Conservation (phyloP, 2,329 filamentous ascomycete genomes). For the Graphilbum sp. region DNA sequence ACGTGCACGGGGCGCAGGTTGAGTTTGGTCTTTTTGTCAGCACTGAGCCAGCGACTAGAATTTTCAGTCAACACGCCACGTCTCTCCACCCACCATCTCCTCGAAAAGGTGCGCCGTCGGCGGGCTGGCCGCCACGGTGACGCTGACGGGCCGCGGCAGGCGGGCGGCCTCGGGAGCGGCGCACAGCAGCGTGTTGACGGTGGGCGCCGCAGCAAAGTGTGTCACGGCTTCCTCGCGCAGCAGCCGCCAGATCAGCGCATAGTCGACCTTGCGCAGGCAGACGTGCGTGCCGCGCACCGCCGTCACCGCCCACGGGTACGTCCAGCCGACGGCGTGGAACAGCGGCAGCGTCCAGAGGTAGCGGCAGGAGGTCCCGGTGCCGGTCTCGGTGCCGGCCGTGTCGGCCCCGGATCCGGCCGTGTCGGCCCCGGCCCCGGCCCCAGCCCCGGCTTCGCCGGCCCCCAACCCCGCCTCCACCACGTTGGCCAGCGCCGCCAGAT, state of each 20-base stretch:
- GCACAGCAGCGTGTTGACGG: conserved; percentile 87
- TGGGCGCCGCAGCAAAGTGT: conserved; percentile 91
- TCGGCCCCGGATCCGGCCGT: too few species aligned
- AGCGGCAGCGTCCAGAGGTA: conserved; percentile 90
- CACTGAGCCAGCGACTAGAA: too few species aligned
- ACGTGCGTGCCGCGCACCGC: conserved; percentile 90
- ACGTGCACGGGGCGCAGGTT: conserved; percentile 88
- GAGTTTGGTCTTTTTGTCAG: conserved; percentile 24
- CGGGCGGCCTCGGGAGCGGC: conserved; percentile 57
- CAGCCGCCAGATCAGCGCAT: conserved; percentile 78
- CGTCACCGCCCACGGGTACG: conserved; percentile 78
- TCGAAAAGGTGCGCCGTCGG: conserved; percentile 84
- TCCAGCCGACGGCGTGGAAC: conserved; percentile 66
- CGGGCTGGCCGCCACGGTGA: conserved; percentile 85
- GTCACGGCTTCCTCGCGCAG: conserved; percentile 77
- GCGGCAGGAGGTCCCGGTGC: conserved; percentile 55
- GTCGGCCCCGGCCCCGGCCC: too few species aligned
- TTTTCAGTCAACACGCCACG: too few species aligned
- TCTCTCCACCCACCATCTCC: conserved; percentile 68
- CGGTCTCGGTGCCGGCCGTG: too few species aligned
- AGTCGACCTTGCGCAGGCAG: conserved; percentile 88
- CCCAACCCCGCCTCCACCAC: conserved; percentile 75
- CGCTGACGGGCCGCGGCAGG: conserved; percentile 55
- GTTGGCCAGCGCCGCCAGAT: conserved; percentile 72
- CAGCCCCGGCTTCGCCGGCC: too few species aligned